phyloP scores from a whole-genome alignment of 495 filamentous ascomycete species.

The Aspergillus mulundensis region DNA sequence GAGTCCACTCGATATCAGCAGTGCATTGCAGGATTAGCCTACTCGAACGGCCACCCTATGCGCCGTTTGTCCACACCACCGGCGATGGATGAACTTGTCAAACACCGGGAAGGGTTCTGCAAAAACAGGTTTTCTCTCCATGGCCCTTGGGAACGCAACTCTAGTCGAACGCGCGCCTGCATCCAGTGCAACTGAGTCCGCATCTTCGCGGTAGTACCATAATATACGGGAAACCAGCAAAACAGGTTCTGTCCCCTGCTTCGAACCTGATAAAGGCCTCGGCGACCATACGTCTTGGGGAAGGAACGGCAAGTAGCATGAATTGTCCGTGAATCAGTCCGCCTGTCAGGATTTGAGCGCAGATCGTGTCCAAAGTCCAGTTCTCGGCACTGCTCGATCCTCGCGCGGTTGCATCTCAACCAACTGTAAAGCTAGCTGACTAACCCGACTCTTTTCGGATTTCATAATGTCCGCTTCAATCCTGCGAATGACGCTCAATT shows the following conservation, averaged over 20 bases:
- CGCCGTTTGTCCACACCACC: not conserved
- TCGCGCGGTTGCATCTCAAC: constrained; percentile 10
- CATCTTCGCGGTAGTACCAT: not conserved
- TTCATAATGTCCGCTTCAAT: constrained; percentile 40
- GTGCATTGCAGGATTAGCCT: not conserved
- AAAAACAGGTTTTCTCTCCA: constrained; percentile 10
- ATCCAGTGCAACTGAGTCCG: not conserved
- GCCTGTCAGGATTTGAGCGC: constrained; percentile 9
- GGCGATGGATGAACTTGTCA: not conserved
- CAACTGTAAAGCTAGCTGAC: constrained; percentile 31
- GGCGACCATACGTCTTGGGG: not conserved
- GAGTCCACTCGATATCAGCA: too few relatives aligned
- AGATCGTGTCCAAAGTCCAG: constrained; percentile 15
- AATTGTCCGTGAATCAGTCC: not conserved
- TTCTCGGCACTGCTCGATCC: constrained; percentile 1
- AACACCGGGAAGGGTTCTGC: not conserved
- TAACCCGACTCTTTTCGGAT: constrained; percentile 35
- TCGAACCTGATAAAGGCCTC: not conserved
- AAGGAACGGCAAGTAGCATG: not conserved
- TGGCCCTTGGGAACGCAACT: not conserved
- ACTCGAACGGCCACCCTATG: not conserved
- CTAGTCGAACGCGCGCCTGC: not conserved
- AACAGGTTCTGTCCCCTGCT: constrained; percentile 6
- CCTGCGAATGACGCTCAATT: constrained; percentile 37
- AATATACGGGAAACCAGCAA: not conserved